Evolutionary conservation across 2,329 filamentous ascomycete species (phyloP).

Genomic region (Calonectria pseudoreteaudii): DNA sequence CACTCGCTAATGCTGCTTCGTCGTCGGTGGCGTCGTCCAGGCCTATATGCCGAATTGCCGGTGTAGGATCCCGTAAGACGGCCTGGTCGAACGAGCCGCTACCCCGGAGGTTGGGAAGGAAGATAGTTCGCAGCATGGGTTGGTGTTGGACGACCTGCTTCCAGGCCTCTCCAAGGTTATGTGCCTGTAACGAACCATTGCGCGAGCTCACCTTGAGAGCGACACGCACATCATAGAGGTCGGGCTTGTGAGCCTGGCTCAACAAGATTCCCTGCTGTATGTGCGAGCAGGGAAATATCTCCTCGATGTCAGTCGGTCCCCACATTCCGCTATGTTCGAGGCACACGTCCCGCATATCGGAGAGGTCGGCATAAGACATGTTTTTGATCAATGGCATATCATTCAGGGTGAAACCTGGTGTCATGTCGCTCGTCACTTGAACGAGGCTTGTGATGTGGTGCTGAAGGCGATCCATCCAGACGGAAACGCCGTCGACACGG

Average conservation of each 20-base stretch:
- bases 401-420: background rate
- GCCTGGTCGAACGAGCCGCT: conserved; percentile 61
- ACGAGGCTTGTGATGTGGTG: background rate
- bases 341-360: background rate
- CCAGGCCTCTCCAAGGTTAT: conserved; percentile 45
- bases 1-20: background rate
- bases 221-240: conserved; percentile 48
- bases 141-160: conserved; percentile 56
- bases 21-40: background rate
- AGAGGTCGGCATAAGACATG: conserved; percentile 23
- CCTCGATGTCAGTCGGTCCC: conserved; percentile 37
- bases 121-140: conserved; percentile 58
- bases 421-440: background rate
- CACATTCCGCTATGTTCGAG: background rate
- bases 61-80: conserved; percentile 46
- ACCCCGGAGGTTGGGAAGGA: conserved; percentile 57
- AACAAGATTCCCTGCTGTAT: conserved; percentile 53
- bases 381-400: background rate
- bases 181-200: conserved; percentile 11
- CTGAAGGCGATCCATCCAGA: background rate
- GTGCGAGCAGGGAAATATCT: conserved; percentile 50
- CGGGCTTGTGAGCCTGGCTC: conserved; percentile 53
- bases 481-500: background rate
- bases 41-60: background rate
- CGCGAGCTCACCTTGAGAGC: conserved; percentile 39